Base-by-base conservation (phyloP, 1,284 basidiomycete species). In the Agroathelia rolfsii region DNA sequence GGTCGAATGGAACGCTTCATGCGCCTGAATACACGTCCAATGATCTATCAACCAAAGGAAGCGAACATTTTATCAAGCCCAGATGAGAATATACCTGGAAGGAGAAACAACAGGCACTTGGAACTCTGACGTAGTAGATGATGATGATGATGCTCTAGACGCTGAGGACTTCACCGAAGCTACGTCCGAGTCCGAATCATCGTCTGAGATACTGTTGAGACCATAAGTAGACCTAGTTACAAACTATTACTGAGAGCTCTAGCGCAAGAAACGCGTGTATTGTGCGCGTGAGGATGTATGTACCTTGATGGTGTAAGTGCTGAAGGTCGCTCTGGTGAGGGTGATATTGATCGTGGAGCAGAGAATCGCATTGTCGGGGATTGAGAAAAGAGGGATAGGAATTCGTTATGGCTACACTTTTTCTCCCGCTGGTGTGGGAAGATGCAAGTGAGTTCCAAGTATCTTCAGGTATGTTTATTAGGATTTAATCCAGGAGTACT, bases 271-370 rank as follows among this genome's bases (percentile, higher is more conserved):
- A 30, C 43, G 17, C 50, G 41, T 5, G 46, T 42, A n/a, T 24
- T 26, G 13, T 29, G 7, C 29, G 34, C 22, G 32, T 37, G 44
- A 24, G 25, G 37, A 12, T 15, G 15, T 32, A 21, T 32, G 17
- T 37, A 17, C 34, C 14, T 37, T 35, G n/a, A 25, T 31, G 30
- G 18, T 8, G 25, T 24, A 30, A 25, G 25, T 15, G 42, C 59
- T 36, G 47, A 74, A 68, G 56, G 57, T 49, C 69, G 59, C 10
- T 57, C 62, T 15, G 73, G 72, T n/a, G 75, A 77, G 3, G 73
- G 67, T 4, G 76, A 73, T 1, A 59, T 49, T 2, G 76, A 76
- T 43, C 74, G 60, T 14, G 76, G 73, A 32, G 66, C 66, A 46
- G 71, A 62, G 48, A 75, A 80, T 18, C 72, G 63, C 77, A 80